Conservation (phyloP, 441 rosid genomes). For the Bruguiera hainesii region DNA sequence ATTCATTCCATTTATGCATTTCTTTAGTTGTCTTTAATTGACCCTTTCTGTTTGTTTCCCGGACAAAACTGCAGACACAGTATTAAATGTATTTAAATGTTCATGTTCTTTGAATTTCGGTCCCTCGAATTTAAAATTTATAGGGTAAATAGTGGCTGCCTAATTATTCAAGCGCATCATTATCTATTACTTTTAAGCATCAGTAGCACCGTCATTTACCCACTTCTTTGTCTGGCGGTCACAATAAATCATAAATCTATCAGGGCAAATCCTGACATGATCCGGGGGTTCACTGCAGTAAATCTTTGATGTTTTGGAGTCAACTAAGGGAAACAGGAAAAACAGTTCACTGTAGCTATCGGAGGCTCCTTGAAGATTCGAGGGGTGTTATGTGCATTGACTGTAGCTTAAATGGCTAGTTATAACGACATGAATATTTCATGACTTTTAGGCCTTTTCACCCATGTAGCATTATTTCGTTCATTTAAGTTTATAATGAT, state of each 20-base stretch:
- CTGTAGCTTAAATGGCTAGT: too few relatives aligned
- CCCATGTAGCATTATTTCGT: too few relatives aligned
- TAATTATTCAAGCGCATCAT: neutral
- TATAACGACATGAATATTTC: too few relatives aligned
- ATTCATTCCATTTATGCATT: neutral
- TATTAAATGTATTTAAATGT: slow-evolving; percentile 8
- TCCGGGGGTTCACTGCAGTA: slow-evolving; percentile 19
- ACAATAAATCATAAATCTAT: slow-evolving; percentile 14
- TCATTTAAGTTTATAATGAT: too few relatives aligned
- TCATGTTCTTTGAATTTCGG: slow-evolving; percentile 26
- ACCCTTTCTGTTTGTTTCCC: neutral
- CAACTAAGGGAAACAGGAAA: neutral
- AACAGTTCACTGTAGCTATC: neutral
- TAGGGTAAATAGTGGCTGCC: neutral
- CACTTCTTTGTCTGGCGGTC: neutral
- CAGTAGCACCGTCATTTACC: slow-evolving; percentile 2
- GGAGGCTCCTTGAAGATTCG: neutral
- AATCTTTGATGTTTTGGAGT: slow-evolving; percentile 16
- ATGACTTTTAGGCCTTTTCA: too few relatives aligned
- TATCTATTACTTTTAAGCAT: neutral
- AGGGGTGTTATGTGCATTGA: too few relatives aligned
- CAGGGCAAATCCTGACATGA: slow-evolving; percentile 34
- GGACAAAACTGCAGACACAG: neutral
- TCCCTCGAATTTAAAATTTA: neutral
- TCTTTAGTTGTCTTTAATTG: slow-evolving; percentile 9